These are phyloP conservation scores for Darksidea phi DNA, from an alignment of 495 filamentous ascomycete genomes.

Conservation along the genomic window DNA sequence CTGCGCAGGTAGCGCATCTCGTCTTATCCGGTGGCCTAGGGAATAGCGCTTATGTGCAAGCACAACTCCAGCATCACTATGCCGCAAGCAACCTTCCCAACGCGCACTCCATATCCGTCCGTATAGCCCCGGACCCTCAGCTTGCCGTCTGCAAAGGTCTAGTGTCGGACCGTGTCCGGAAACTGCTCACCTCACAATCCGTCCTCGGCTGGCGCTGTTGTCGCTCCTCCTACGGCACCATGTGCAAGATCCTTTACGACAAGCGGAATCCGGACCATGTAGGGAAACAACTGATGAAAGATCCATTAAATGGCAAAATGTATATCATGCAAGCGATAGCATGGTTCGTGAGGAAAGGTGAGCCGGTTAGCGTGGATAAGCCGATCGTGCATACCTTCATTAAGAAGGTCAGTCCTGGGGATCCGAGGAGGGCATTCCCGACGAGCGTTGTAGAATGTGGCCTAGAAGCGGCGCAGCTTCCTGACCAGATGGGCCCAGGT, in stretches of 20 bases:
- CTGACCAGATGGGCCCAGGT: constrained; percentile 39
- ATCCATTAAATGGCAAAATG: constrained; percentile 37
- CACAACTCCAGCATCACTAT: constrained; percentile 36
- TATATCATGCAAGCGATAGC: constrained; percentile 39
- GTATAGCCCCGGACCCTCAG: constrained; percentile 45
- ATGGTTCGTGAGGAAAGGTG: constrained; percentile 44
- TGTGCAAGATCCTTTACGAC: constrained; percentile 41
- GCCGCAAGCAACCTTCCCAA: constrained; percentile 19
- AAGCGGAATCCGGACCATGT: constrained; percentile 36
- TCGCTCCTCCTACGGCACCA: constrained; percentile 39
- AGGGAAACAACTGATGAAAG: constrained; percentile 27
- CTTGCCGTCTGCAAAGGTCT: constrained; percentile 47
- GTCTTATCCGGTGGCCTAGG: constrained; percentile 66
- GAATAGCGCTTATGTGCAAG: constrained; percentile 60
- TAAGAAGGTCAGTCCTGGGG: constrained; percentile 41
- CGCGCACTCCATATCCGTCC: constrained; percentile 36
- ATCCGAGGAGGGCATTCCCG: constrained; percentile 41
- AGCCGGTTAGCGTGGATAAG: constrained; percentile 42
- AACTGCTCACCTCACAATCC: constrained; percentile 34
- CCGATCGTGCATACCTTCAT: constrained; percentile 45
- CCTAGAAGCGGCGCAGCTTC: constrained; percentile 37
- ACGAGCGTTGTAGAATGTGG: constrained; percentile 42
- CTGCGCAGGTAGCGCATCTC: constrained; percentile 53
- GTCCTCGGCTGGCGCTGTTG: constrained; percentile 42
- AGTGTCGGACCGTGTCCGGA: constrained; percentile 40